These are phyloP conservation scores for Lagerstroemia speciosa DNA, from an alignment of 345 rosid genomes.

Conservation along the genomic window DNA sequence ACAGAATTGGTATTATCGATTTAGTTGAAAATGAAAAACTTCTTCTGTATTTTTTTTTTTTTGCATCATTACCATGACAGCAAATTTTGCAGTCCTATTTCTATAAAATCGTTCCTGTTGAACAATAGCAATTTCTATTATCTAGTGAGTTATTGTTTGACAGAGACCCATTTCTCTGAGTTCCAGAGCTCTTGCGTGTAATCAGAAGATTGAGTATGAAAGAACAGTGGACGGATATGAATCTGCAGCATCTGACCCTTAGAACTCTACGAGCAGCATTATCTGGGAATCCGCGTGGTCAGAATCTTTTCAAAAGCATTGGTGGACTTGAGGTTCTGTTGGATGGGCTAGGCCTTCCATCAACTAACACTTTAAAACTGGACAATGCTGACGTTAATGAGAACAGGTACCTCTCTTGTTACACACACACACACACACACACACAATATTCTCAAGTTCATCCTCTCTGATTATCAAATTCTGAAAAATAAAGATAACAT, in stretches of 20 bases:
- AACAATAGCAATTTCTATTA: background rate
- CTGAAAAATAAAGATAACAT: background rate
- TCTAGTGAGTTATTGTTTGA: slow-evolving; percentile 6
- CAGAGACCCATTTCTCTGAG: slow-evolving; percentile 7
- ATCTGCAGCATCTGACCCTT: slow-evolving; percentile 49
- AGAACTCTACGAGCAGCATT: slow-evolving; percentile 44
- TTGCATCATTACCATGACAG: too few species aligned
- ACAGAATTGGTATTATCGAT: background rate
- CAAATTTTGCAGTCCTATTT: background rate
- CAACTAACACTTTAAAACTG: slow-evolving; percentile 25
- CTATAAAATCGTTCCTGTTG: background rate
- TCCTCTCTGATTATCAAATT: background rate
- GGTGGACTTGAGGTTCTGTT: slow-evolving; percentile 74
- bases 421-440: too few species aligned
- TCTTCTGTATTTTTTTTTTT: background rate
- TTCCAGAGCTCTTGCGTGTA: slow-evolving; percentile 61
- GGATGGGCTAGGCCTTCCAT: slow-evolving; percentile 67
- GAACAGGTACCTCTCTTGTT: slow-evolving; percentile 35
- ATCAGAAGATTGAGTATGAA: slow-evolving; percentile 63
- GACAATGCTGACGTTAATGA: slow-evolving; percentile 22
- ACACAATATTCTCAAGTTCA: background rate
- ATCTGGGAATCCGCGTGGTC: slow-evolving; percentile 59
- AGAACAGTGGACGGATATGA: slow-evolving; percentile 44
- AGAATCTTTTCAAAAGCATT: slow-evolving; percentile 68
- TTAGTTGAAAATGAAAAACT: background rate